Evolutionary conservation across 306 rosid species (phyloP).

Genomic region (Sphenostylis stenocarpa): DNA sequence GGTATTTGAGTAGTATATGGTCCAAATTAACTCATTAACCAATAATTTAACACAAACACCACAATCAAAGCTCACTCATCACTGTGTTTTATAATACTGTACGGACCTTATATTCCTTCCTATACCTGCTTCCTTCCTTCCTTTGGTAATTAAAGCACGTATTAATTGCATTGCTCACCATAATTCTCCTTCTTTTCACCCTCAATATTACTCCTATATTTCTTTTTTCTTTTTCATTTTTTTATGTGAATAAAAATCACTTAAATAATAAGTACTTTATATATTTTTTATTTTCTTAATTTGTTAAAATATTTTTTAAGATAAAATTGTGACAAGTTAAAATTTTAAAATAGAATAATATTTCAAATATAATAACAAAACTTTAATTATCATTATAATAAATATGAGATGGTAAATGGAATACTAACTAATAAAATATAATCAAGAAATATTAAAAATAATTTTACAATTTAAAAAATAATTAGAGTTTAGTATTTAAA

Average conservation of each 20-base stretch:
- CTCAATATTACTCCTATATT: not conserved
- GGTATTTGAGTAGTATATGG: not conserved
- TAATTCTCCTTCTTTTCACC: not conserved
- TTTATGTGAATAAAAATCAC: not conserved
- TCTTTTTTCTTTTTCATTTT: not conserved
- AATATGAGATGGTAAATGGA: too few species aligned
- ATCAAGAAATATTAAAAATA: too few species aligned
- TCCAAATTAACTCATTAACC: not conserved
- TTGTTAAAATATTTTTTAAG: too few species aligned
- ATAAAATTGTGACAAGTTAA: too few species aligned
- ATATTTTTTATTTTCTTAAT: too few species aligned
- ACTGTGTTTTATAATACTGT: not conserved
- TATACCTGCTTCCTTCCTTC: constrained; percentile 2
- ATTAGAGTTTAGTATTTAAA: too few species aligned
- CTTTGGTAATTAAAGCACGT: constrained; percentile 2
- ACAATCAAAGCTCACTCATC: not conserved
- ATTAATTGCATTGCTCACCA: constrained; percentile 23
- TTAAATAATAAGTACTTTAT: too few species aligned
- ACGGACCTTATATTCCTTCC: constrained; percentile 10
- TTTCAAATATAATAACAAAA: too few species aligned
- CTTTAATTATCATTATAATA: too few species aligned
- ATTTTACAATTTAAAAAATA: too few species aligned
- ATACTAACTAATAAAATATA: too few species aligned
- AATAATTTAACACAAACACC: constrained; percentile 4
- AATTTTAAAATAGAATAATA: too few species aligned